Evolutionary conservation across 345 rosid genomes (phyloP).

Genomic region (Eucalyptus marginata): DNA sequence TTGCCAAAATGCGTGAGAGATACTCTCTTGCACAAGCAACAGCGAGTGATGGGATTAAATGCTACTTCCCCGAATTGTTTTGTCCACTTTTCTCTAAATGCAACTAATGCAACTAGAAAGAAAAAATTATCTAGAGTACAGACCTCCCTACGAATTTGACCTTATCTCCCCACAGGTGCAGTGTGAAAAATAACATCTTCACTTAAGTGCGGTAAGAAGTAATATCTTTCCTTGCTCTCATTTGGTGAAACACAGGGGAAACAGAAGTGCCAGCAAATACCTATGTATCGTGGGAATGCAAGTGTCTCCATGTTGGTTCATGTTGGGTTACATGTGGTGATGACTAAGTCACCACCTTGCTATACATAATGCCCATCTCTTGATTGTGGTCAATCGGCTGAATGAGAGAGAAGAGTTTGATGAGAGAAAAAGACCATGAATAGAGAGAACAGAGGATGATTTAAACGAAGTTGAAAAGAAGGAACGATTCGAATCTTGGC

Average conservation of each 20-base stretch:
- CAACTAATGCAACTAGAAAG: background rate
- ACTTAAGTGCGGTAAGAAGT: background rate
- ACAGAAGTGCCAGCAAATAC: background rate
- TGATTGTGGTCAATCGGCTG: background rate
- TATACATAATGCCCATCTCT: background rate
- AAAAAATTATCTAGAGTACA: background rate
- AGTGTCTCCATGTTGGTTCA: background rate
- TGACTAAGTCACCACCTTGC: background rate
- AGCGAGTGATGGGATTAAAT: background rate
- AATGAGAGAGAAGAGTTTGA: background rate
- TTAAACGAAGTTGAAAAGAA: background rate
- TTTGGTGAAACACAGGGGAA: background rate
- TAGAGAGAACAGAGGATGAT: background rate
- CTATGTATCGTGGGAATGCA: background rate
- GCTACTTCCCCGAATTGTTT: background rate
- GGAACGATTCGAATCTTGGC: background rate
- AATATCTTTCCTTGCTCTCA: background rate
- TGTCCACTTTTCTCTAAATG: background rate
- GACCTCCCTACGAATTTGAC: background rate
- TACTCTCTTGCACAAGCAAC: background rate
- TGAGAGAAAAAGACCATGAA: background rate
- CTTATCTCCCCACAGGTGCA: background rate
- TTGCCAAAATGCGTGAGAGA: constrained; percentile 11
- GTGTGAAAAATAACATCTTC: background rate
- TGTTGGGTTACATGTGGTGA: background rate